Evolutionary conservation across 129 eudicot genomes (phyloP), one percentile per base, ranked within the genome.

Genomic region (Chrysanthemum seticuspe): DNA sequence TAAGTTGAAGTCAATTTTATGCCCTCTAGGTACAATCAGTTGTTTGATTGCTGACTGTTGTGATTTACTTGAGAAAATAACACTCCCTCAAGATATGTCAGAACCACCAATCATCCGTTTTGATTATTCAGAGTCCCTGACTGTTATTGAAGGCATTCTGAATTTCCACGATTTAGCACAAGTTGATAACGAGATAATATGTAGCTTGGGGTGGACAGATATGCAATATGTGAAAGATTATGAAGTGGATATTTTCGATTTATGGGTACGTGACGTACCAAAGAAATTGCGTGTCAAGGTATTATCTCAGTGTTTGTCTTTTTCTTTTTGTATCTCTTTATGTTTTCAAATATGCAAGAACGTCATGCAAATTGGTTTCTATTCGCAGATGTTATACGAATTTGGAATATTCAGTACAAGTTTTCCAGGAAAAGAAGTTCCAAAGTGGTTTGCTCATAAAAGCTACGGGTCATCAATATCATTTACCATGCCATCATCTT

Each of bases 201-300:
- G 36, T 52, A 3, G 27, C 2, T 62, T 76, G 70, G 80, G 69
- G 12, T 60, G 73, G 80, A 49, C 6, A 10, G 14, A 25, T 9
- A 23, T 16, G n/a, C n/a, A n/a, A n/a, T n/a, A n/a, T n/a, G n/a
- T n/a, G n/a, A n/a, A n/a, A n/a, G n/a, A n/a, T n/a, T n/a, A n/a
- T n/a, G n/a, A n/a, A n/a, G n/a, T n/a, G n/a, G n/a, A n/a, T n/a
- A n/a, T n/a, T n/a, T n/a, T n/a, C n/a, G n/a, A n/a, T n/a, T n/a
- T n/a, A n/a, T n/a, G n/a, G n/a, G n/a, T n/a, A n/a, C n/a, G n/a
- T n/a, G n/a, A n/a, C n/a, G n/a, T n/a, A n/a, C n/a, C 1, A 6
- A 16, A 14, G 13, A 54, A 11, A 31, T 12, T 70, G 15, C 64
- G 3, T 0, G 16, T 54, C 25, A 13, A 54, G 50, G 74, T 70